Percentiles rank a stretch among this genome's conserved stretches.
Conservation (phyloP, 2,329 filamentous ascomycete species). For the Ceratocystis destructans region DNA sequence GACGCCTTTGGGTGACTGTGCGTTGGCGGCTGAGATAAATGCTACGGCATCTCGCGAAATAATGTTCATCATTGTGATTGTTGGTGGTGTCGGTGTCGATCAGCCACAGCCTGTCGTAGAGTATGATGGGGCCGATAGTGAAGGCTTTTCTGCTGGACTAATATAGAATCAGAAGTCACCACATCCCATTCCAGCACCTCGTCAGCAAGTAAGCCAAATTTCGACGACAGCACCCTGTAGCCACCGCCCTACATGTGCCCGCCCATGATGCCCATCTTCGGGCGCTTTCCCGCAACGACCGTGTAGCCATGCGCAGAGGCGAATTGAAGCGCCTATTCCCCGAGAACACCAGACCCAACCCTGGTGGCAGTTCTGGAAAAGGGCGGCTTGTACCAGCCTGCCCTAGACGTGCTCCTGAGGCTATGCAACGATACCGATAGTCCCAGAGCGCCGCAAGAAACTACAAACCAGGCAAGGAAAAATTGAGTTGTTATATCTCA, state of each 20-base stretch:
- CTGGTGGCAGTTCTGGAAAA: slow-evolving; percentile 39
- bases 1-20: slow-evolving; percentile 22
- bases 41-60: slow-evolving; percentile 25
- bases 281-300: slow-evolving; percentile 42
- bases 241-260: slow-evolving; percentile 50
- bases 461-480: slow-evolving; percentile 9
- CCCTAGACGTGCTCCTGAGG: slow-evolving; percentile 26
- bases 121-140: slow-evolving; percentile 33
- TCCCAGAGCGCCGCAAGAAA: slow-evolving; percentile 28
- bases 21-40: slow-evolving; percentile 28
- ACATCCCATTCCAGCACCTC: slow-evolving; percentile 44
- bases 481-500: slow-evolving; percentile 24
- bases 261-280: slow-evolving; percentile 43
- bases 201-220: slow-evolving; percentile 46
- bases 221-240: slow-evolving; percentile 38
- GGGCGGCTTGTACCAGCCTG: slow-evolving; percentile 21
- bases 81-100: slow-evolving; percentile 28
- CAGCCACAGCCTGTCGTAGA: slow-evolving; percentile 34
- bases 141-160: slow-evolving; percentile 36
- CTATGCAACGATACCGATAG: slow-evolving; percentile 30
- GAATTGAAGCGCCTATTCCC: slow-evolving; percentile 38
- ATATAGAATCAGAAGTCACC: slow-evolving; percentile 37
- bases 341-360: slow-evolving; percentile 41
- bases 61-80: slow-evolving; percentile 25
- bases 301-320: slow-evolving; percentile 34